Evolutionary conservation across 2,329 filamentous ascomycete species (phyloP), one percentile per base, ranked within the genome.

Genomic region (Corynespora cassiicola): DNA sequence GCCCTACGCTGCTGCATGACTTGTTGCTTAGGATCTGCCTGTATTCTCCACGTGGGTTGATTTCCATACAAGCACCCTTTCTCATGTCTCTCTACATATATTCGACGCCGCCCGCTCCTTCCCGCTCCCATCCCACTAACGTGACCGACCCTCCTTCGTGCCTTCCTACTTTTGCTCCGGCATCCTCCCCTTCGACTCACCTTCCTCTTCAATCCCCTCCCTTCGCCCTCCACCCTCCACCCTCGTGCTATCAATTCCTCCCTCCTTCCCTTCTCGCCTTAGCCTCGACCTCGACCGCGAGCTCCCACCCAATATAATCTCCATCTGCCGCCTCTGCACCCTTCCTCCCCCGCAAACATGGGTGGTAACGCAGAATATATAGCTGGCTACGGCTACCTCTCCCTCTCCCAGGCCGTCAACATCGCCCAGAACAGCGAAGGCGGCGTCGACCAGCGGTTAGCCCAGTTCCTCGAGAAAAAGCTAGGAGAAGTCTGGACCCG

Each of bases 391-490:
- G 72, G 72, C 46, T 52, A 67, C 37, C 62, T 77, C 44, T 74
- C 72, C 37, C 80, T 90, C 39, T 75, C 81, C 45, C 78, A 84
- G 64, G 88, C 88, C 16, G 77, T 95, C 37, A 84, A 91, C 58
- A 80, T 87, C 42, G 89, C 87, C 10, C 81, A 88, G 47, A 87
- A 90, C 63, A 85, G 78, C 60, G 80, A 85, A 42, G 83, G 85
- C 45, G 85, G 82, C 40, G 72, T 82, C 35, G 83, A 91, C 58
- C 75, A 81, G 6, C 74, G 73, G 35, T 78, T 90, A 40, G 77
- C 75, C 58, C 73, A 74, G 45, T 82, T 86, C 39, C 81, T 95
- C 24, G 84, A 90, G 61, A 66, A 66, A 33, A 84, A 60, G 33
- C 50, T 71, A 32, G 61, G 70, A 2, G 74, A 79, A 47, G 80